Conservation (phyloP, 768 basidiomycete genomes). For the Serendipita sp. region DNA sequence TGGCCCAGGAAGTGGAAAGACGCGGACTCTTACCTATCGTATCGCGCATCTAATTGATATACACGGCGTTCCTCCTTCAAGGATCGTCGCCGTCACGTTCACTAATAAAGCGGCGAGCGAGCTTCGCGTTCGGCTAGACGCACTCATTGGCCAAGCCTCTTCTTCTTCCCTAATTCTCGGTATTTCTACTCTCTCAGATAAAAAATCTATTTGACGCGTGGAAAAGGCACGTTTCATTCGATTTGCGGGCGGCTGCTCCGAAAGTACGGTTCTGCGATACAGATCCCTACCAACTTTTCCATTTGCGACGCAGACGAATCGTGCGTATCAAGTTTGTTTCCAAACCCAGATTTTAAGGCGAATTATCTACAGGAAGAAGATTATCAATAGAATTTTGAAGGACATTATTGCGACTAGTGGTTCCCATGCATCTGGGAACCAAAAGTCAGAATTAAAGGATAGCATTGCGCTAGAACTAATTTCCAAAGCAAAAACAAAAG, state of each 20-base stretch:
- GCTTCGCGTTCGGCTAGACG: constrained; percentile 55
- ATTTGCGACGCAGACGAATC: constrained; percentile 71
- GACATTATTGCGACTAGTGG: constrained; percentile 26
- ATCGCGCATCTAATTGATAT: constrained; percentile 48
- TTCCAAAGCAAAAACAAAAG: constrained; percentile 54
- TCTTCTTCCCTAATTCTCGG: constrained; percentile 36
- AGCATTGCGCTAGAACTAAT: constrained; percentile 41
- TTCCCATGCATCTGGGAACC: neutral
- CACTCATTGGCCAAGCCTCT: constrained; percentile 44
- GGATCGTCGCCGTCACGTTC: constrained; percentile 71
- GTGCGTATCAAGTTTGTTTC: constrained; percentile 21
- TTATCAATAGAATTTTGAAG: constrained; percentile 41
- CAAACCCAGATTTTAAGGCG: neutral
- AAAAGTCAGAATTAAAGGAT: constrained; percentile 29
- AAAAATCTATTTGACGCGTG: constrained; percentile 1
- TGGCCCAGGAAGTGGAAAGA: constrained; percentile 50
- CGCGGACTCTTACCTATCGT: constrained; percentile 46
- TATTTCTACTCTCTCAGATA: constrained; percentile 14
- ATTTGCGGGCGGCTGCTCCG: constrained; percentile 59
- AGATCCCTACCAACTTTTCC: constrained; percentile 56
- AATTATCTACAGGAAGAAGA: constrained; percentile 39
- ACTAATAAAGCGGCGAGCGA: constrained; percentile 84
- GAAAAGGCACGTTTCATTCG: constrained; percentile 68
- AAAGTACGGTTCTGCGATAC: constrained; percentile 40
- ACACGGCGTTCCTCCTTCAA: constrained; percentile 33